A percentile compares a stretch with the other conserved stretches of the same genome.
Conservation (phyloP, 2,329 filamentous ascomycete genomes). For the Curvularia sp. region DNA sequence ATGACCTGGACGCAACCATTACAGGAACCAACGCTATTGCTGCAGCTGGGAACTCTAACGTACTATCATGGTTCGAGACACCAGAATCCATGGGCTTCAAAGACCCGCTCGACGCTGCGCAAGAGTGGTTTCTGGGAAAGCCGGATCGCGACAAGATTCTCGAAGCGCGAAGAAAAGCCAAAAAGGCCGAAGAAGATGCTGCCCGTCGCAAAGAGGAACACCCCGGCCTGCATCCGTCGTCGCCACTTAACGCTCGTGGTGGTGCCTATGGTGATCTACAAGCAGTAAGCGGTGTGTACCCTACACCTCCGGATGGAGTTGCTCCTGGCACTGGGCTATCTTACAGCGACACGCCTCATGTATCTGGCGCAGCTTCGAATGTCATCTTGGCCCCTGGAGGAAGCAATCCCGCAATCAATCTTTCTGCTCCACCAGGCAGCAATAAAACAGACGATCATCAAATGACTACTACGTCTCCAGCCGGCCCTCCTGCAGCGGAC, state of each 20-base stretch:
- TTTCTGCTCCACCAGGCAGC: constrained; percentile 40
- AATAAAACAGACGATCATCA: constrained; percentile 28
- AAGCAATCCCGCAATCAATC: constrained; percentile 43
- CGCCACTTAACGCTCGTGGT: constrained; percentile 47
- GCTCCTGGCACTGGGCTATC: constrained; percentile 40
- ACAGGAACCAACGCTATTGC: neutral
- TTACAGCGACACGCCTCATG: constrained; percentile 39
- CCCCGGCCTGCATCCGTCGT: constrained; percentile 43
- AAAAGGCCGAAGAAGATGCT: constrained; percentile 58
- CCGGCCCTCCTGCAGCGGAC: constrained; percentile 30
- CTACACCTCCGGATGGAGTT: constrained; percentile 52
- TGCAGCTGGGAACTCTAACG: constrained; percentile 12
- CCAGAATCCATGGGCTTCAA: constrained; percentile 42
- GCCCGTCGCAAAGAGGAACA: constrained; percentile 42
- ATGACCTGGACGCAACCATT: neutral
- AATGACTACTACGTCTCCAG: constrained; percentile 35
- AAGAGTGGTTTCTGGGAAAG: constrained; percentile 49
- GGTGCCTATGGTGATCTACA: constrained; percentile 49
- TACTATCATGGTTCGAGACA: constrained; percentile 44
- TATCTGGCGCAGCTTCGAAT: constrained; percentile 36
- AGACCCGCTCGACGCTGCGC: constrained; percentile 46
- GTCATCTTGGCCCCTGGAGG: constrained; percentile 40
- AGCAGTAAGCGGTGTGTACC: constrained; percentile 49
- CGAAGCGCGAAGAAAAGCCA: constrained; percentile 53
- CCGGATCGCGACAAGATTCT: constrained; percentile 44